Evolutionary conservation across 2,329 filamentous ascomycete genomes (phyloP).

Genomic region (Aspergillus sp.): DNA sequence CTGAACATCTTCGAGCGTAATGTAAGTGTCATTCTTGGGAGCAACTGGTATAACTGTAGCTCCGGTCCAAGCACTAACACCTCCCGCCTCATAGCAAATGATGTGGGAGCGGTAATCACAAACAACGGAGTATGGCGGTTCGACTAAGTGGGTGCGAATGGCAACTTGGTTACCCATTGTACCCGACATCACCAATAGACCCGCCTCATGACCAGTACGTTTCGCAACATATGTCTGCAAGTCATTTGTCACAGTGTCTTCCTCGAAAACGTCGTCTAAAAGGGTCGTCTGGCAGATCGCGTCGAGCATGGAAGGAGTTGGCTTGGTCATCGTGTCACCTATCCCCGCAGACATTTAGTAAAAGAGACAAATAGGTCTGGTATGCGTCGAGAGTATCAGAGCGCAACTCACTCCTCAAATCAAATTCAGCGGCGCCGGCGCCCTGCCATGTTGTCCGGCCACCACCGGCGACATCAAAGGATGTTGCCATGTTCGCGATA

Average conservation of each 20-base stretch:
- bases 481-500: constrained; percentile 24
- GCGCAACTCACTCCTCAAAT: constrained; percentile 50
- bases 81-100: constrained; percentile 63
- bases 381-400: background rate
- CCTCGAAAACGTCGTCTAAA: constrained; percentile 78
- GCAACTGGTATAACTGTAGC: constrained; percentile 67
- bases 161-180: constrained; percentile 94
- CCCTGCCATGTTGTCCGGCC: constrained; percentile 38
- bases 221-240: constrained; percentile 74
- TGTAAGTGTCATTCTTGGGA: constrained; percentile 68
- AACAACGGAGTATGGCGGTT: constrained; percentile 77
- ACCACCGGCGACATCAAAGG: constrained; percentile 17
- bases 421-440: constrained; percentile 56
- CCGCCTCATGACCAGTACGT: constrained; percentile 73
- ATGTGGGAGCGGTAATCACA: constrained; percentile 81
- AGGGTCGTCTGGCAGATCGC: constrained; percentile 74
- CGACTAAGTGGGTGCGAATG: constrained; percentile 71
- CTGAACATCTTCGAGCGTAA: constrained; percentile 75
- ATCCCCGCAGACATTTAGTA: constrained; percentile 1
- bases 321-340: constrained; percentile 73
- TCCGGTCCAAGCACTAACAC: constrained; percentile 69
- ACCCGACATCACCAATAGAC: constrained; percentile 79
- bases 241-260: constrained; percentile 74
- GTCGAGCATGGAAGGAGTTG: constrained; percentile 76
- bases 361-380: background rate